These are phyloP conservation scores for Coemansia sp. DNA, from an alignment of 192 early-diverging fungal species.

Conservation along the genomic window DNA sequence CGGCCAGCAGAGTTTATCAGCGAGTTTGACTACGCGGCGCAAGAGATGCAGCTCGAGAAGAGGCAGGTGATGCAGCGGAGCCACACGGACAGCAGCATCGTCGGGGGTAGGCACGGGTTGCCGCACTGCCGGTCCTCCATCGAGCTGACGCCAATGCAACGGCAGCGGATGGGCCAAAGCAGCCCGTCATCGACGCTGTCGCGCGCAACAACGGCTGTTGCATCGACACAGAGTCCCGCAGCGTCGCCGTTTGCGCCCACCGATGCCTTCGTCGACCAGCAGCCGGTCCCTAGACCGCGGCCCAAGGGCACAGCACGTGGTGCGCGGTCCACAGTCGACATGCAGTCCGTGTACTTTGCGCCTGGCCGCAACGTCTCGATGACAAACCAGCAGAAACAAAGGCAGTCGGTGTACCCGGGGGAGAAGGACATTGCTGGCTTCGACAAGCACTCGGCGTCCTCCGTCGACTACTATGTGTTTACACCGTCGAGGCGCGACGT, in stretches of 20 bases:
- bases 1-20: conserved; percentile 26
- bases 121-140: conserved; percentile 30
- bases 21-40: conserved; percentile 45
- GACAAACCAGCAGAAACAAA: conserved; percentile 43
- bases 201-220: conserved; percentile 12
- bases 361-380: conserved; percentile 47
- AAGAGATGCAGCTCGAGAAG: conserved; percentile 28
- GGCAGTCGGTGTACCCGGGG: conserved; percentile 23
- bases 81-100: not conserved
- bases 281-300: conserved; percentile 15
- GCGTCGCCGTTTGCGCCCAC: conserved; percentile 10
- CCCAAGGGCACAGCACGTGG: conserved; percentile 23
- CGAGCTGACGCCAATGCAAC: conserved; percentile 31
- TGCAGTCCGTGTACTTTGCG: conserved; percentile 54
- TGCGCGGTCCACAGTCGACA: conserved; percentile 32
- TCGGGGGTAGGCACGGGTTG: conserved; percentile 18
- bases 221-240: conserved; percentile 9
- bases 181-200: conserved; percentile 19
- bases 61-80: conserved; percentile 6
- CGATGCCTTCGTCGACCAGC: not conserved
- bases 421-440: conserved; percentile 11
- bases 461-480: conserved; percentile 52
- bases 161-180: conserved; percentile 21
- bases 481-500: conserved; percentile 30
- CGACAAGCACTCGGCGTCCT: conserved; percentile 45